phyloP scores from a whole-genome alignment of 2,329 filamentous ascomycete genomes.

The Sordariomycetes sp. region DNA sequence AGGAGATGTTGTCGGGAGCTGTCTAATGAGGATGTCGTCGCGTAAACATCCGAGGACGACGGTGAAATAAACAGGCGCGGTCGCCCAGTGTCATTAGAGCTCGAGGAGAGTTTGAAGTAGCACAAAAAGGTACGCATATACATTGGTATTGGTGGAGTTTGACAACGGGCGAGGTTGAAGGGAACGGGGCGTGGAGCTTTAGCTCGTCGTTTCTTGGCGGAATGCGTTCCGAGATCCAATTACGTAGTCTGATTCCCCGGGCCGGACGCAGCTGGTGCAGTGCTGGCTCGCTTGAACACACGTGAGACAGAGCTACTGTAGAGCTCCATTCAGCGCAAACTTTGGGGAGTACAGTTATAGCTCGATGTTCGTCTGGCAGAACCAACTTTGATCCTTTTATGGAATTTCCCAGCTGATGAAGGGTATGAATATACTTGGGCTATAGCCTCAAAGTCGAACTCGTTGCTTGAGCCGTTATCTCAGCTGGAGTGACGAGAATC shows the following conservation, averaged over 20 bases:
- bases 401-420: no score
- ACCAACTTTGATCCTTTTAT: no score
- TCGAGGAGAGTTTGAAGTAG: not conserved
- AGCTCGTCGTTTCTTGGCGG: not conserved
- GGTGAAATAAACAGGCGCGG: not conserved
- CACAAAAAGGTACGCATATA: not conserved
- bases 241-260: not conserved
- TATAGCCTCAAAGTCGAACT: no score
- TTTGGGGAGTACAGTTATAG: not conserved
- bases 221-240: not conserved
- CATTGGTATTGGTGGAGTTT: not conserved
- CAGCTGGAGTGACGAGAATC: no score
- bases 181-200: not conserved
- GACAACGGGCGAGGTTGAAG: not conserved
- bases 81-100: not conserved
- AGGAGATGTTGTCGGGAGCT: not conserved
- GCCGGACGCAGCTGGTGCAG: not conserved
- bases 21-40: not conserved
- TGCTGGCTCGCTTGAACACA: not conserved
- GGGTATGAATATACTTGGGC: no score
- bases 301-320: not conserved
- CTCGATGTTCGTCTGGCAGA: not conserved
- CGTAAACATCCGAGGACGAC: not conserved
- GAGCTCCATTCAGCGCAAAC: not conserved
- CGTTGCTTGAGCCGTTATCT: no score